Conservation (phyloP, 139 green algal genomes). For the Edaphochlamys debaryana region DNA sequence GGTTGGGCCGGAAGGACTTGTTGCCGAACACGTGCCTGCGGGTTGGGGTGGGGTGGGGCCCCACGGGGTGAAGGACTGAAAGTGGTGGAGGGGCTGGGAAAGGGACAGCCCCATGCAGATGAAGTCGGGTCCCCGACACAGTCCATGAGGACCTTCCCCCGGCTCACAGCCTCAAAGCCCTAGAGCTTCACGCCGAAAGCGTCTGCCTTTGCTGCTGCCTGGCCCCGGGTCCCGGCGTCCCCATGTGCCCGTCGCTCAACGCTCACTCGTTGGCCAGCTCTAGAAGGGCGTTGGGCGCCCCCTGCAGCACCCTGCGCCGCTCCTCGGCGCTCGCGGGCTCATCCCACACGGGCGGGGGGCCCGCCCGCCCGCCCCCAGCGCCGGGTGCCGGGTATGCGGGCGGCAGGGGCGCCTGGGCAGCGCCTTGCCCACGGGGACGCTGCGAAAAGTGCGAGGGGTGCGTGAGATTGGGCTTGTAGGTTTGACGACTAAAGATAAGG, state of each 20-base stretch:
- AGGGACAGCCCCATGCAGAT: neutral
- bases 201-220: too few relatives aligned
- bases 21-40: slow-evolving; percentile 46
- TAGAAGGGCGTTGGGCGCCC: neutral
- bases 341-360: neutral
- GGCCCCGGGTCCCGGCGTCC: too few relatives aligned
- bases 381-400: neutral
- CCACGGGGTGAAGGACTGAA: too few relatives aligned
- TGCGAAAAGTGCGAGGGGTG: too few relatives aligned
- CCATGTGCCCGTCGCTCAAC: too few relatives aligned
- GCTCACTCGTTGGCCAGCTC: slow-evolving; percentile 28
- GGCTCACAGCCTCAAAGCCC: too few relatives aligned
- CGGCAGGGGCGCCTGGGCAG: too few relatives aligned
- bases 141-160: too few relatives aligned
- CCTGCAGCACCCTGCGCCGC: neutral
- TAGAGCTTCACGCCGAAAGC: too few relatives aligned
- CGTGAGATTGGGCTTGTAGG: neutral
- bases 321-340: slow-evolving; percentile 7
- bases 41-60: neutral
- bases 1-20: slow-evolving; percentile 31
- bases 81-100: neutral
- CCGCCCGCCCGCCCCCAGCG: neutral
- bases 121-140: neutral
- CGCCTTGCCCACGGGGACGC: too few relatives aligned
- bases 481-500: neutral